These are phyloP conservation scores for Elasticomyces elasticus DNA, from an alignment of 495 filamentous ascomycete species.

Conservation along the genomic window DNA sequence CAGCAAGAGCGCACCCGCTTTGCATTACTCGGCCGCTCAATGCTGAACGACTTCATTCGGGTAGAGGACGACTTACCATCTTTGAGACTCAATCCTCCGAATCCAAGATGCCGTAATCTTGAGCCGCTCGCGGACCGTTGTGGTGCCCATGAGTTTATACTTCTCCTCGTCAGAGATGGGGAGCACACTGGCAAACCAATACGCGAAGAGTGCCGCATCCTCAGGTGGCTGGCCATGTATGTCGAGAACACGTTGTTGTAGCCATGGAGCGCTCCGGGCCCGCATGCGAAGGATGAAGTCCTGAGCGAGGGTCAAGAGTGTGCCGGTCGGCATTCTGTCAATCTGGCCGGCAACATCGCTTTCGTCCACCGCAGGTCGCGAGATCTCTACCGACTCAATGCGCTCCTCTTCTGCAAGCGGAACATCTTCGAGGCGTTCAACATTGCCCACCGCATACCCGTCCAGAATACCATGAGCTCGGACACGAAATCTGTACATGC, in stretches of 20 bases:
- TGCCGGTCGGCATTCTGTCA: conserved; percentile 56
- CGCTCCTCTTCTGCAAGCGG: conserved; percentile 71
- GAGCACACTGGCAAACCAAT: conserved; percentile 80
- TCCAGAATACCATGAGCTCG: conserved; percentile 53
- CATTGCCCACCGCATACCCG: conserved; percentile 64
- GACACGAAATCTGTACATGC: conserved; percentile 65
- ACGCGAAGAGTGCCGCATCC: conserved; percentile 70
- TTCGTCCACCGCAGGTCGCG: conserved; percentile 22
- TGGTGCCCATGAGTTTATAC: conserved; percentile 59
- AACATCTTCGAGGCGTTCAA: conserved; percentile 69
- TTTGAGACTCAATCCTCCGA: conserved; percentile 55
- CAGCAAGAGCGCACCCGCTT: conserved; percentile 2
- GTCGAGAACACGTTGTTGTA: conserved; percentile 54
- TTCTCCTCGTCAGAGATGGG: conserved; percentile 70
- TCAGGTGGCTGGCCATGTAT: conserved; percentile 69
- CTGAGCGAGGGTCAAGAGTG: conserved; percentile 52
- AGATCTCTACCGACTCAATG: conserved; percentile 54
- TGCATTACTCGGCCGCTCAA: neutral
- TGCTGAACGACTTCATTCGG: neutral
- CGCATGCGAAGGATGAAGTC: conserved; percentile 61
- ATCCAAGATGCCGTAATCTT: conserved; percentile 75
- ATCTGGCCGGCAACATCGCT: conserved; percentile 34
- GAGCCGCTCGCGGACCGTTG: conserved; percentile 66
- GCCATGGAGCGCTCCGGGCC: conserved; percentile 57
- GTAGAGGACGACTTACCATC: conserved; percentile 51